A percentile compares a stretch with the other conserved stretches of the same genome.
phyloP scores from a whole-genome alignment of 2,329 filamentous ascomycete genomes.

The Nectriaceae sp. region DNA sequence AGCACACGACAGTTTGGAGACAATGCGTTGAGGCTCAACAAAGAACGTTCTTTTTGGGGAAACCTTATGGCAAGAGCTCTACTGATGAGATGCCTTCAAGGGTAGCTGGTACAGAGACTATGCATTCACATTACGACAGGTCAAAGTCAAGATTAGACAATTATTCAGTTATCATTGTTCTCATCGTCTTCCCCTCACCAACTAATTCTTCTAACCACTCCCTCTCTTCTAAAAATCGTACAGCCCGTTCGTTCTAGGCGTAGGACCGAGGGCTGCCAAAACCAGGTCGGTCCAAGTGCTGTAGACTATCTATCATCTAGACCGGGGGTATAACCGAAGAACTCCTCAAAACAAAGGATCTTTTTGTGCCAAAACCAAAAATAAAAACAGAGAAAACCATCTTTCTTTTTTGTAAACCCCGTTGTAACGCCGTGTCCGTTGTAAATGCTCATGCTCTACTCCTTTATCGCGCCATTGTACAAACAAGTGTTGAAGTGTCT shows the following conservation, averaged over 20 bases:
- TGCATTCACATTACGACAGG: neutral
- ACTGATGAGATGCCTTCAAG: too few species aligned
- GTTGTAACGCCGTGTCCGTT: conserved; percentile 25
- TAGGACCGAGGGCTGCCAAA: conserved; percentile 19
- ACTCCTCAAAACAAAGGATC: conserved; percentile 22
- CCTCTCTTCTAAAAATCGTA: conserved; percentile 19
- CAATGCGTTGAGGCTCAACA: conserved; percentile 1
- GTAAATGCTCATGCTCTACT: conserved; percentile 28
- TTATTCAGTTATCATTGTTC: neutral
- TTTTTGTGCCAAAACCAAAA: conserved; percentile 5
- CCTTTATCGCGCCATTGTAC: conserved; percentile 24
- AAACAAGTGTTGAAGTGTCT: conserved; percentile 3
- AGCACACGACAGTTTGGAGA: conserved; percentile 15
- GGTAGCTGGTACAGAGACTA: neutral
- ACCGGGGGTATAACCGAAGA: conserved; percentile 32
- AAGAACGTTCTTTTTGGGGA: too few species aligned
- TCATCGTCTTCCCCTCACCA: neutral
- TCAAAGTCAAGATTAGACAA: neutral
- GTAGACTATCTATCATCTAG: conserved; percentile 31
- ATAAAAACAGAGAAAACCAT: conserved; percentile 7
- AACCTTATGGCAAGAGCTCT: too few species aligned
- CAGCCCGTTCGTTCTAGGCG: conserved; percentile 31
- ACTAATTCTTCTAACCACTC: conserved; percentile 15
- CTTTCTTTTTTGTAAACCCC: conserved; percentile 4
- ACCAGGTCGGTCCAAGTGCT: conserved; percentile 20